Conservation (phyloP, 805 yeast genomes). For the Wickerhamomyces queroliae region DNA sequence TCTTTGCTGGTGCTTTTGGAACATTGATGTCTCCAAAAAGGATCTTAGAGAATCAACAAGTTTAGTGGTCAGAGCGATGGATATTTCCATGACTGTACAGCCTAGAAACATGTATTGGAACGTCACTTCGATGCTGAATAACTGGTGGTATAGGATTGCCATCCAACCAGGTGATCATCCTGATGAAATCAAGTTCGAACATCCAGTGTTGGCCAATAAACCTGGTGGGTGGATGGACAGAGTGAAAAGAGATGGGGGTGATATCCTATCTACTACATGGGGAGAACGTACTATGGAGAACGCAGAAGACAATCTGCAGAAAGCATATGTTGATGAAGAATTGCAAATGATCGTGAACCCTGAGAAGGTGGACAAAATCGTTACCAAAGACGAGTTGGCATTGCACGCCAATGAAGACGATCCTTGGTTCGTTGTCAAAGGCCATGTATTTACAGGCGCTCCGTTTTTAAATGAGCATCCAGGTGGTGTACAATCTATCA, state of each 20-base stretch:
- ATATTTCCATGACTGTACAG: conserved; percentile 27
- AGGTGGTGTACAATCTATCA: conserved; percentile 24
- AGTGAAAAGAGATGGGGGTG: conserved; percentile 27
- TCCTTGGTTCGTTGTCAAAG: conserved; percentile 26
- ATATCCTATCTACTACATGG: conserved; percentile 25
- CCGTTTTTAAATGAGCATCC: conserved; percentile 28
- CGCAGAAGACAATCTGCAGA: conserved; percentile 1
- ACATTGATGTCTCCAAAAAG: conserved; percentile 16
- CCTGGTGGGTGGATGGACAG: conserved; percentile 33
- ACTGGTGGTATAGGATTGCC: conserved; percentile 32
- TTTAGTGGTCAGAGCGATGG: conserved; percentile 30
- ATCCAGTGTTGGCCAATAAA: conserved; percentile 21
- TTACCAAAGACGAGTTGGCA: conserved; percentile 6
- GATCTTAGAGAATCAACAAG: conserved; percentile 21
- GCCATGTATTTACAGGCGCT: conserved; percentile 31
- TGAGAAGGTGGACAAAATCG: conserved; percentile 9
- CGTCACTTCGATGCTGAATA: conserved; percentile 30
- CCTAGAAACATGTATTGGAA: conserved; percentile 34
- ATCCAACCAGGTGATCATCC: conserved; percentile 10
- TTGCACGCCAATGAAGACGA: conserved; percentile 6
- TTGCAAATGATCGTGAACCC: conserved; percentile 25
- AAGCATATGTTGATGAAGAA: conserved; percentile 20
- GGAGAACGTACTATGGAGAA: conserved; percentile 22
- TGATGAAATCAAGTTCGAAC: conserved; percentile 20
- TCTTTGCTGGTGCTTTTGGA: conserved; percentile 33